Evolutionary conservation across 768 basidiomycete species (phyloP), one percentile per base, ranked within the genome.

Genomic region (Tulasnella sp.): DNA sequence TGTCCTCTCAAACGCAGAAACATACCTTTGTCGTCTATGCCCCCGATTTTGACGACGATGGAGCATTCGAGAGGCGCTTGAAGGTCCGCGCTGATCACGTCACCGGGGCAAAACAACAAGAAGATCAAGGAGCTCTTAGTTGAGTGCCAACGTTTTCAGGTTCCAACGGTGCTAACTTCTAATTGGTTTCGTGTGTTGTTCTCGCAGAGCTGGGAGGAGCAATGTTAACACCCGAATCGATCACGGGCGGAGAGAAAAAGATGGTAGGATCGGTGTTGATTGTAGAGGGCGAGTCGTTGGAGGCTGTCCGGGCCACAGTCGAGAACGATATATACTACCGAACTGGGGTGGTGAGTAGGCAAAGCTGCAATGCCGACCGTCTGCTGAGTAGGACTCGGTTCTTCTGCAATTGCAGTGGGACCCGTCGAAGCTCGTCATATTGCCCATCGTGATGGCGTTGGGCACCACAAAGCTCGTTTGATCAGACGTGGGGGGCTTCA

Each of bases 31-130:
- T 82, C 52, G 77, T 86, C 29, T 84, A 78, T 62, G 81, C 82
- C 1, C 83, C 82, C 2, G 84, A 86, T 65, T 76, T 73, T 63
- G 76, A 76, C 11, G 79, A 82, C 53, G 72, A 73, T 49, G 82
- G 74, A 2, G 76, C 78, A 2, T 74, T 79, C 40, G 72, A 72
- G 19, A 74, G 75, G n/a, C 74, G 84, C 31, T 69, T 82, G 60
- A 71, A 74, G 1, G 79, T 84, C 4, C 72, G 84, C 34, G 62
- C 69, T 3, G 62, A 67, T 36, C 84, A 86, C 65, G 65, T 83
- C 6, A 72, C 70, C 37, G 69, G 59, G 4, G 55, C 42, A 12
- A 77, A 77, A 11, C 72, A 74, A 52, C 66, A 34, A 23, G 17
- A 12, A 15, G 61, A 52, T 35, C 23, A 8, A 49, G 34, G 21